phyloP scores from a whole-genome alignment of 2,329 filamentous ascomycete species.

The Akanthomyces muscarius region DNA sequence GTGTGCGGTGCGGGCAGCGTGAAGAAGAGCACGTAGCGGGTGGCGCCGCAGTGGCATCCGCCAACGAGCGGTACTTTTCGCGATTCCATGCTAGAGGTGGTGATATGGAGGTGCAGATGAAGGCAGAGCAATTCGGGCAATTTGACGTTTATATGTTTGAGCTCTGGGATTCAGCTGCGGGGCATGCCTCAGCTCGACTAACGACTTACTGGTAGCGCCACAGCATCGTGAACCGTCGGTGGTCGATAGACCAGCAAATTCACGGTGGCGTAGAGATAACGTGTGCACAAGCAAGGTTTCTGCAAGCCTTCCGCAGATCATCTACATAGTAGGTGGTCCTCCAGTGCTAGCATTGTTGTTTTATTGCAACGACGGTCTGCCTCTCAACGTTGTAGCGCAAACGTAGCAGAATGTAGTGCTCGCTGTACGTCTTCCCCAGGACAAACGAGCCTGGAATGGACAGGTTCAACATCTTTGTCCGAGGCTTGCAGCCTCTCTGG shows the following conservation, averaged over 20 bases:
- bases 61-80: not conserved
- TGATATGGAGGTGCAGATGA: not conserved
- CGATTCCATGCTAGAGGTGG: not conserved
- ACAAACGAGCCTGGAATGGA: too few relatives aligned
- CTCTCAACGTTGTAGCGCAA: too few relatives aligned
- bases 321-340: too few relatives aligned
- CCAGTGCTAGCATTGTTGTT: too few relatives aligned
- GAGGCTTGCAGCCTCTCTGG: too few relatives aligned
- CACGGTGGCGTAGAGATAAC: not conserved
- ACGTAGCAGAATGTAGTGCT: too few relatives aligned
- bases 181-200: not conserved
- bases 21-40: conserved; percentile 9
- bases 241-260: not conserved
- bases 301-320: too few relatives aligned
- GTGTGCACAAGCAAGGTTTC: too few relatives aligned
- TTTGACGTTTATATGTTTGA: not conserved
- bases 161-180: not conserved
- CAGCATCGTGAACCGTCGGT: not conserved
- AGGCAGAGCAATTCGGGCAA: too few relatives aligned
- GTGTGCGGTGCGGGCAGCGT: conserved; percentile 5
- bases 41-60: conserved; percentile 14
- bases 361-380: too few relatives aligned
- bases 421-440: too few relatives aligned
- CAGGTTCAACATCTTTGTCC: too few relatives aligned
- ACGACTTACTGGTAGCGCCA: not conserved